Conservation (phyloP, 805 yeast genomes). For the Saccharomycopsis javanensis region DNA sequence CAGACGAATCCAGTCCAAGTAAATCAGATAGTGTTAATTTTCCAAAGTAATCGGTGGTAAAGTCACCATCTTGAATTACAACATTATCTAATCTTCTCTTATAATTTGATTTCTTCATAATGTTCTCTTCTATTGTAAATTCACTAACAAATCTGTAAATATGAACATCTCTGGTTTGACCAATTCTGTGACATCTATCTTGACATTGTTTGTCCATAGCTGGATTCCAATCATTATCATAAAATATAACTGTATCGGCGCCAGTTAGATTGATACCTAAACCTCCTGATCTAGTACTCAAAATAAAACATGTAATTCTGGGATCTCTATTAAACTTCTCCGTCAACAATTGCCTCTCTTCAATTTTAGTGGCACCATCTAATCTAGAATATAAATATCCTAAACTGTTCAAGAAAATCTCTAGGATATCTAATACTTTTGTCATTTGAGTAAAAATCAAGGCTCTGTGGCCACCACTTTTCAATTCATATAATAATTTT, state of each 20-base stretch:
- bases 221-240: conserved; percentile 99
- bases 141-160: conserved; percentile 94
- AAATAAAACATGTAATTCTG: conserved; percentile 78
- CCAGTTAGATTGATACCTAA: conserved; percentile 95
- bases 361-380: conserved; percentile 96
- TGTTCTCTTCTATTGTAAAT: conserved; percentile 91
- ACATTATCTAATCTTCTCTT: conserved; percentile 89
- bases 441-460: conserved; percentile 98
- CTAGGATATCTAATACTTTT: conserved; percentile 84
- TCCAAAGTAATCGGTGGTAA: conserved; percentile 92
- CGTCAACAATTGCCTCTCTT: conserved; percentile 89
- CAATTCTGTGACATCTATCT: conserved; percentile 98
- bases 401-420: conserved; percentile 85
- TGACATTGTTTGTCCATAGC: conserved; percentile 99
- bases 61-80: conserved; percentile 95
- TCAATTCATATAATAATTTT: conserved; percentile 59
- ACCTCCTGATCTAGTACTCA: conserved; percentile 97
- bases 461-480: conserved; percentile 85
- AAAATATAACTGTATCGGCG: conserved; percentile 96
- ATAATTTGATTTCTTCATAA: conserved; percentile 87
- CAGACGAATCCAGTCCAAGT: conserved; percentile 39
- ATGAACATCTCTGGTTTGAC: conserved; percentile 96
- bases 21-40: conserved; percentile 79
- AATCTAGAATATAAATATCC: conserved; percentile 91
- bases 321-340: conserved; percentile 86